Base-by-base conservation (phyloP, 148 eudicot species). In the Salicornia ramosissima region DNA sequence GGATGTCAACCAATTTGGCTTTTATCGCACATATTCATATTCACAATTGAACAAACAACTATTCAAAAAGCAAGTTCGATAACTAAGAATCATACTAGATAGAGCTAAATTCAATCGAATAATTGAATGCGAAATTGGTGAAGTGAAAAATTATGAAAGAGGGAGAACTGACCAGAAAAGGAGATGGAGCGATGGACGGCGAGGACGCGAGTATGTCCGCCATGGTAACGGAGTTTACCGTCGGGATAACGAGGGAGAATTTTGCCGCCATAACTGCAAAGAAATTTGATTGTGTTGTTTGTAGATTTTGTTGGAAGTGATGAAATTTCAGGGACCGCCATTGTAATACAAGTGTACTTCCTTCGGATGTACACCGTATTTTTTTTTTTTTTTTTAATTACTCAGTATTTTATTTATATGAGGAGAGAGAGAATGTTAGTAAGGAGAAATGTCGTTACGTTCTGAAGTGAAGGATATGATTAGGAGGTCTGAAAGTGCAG, bases 221-320 rank as follows among this genome's bases (percentile, higher is more conserved):
- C 98, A 57, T 79, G 77, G 74, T 90, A 92, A 58, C 96, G 98
- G 79, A 92, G 98, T 61, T 87, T 86, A 64, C 86, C 94, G 51
- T 92, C 94, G 18, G 94, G 75, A 47, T 70, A 64, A 70, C 96
- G 96, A 18, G 96, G 98, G 68, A 86, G 77, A 55, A 92, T 92
- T 58, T 81, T 88, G 69, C 98, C 96, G 71, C 91, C 94, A 69
- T 92, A 90, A 76, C 96, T 90, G 36, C 90, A 90, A 18, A 92
- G 79, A 66, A 92, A 86, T 73, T 92, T 92, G 71, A 89, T 71
- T 43, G 75, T 77, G 33, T 76, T 52, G 36, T 36, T 69, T 8
- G 74, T 51, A 75, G 69, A 56, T 25, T 49, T 63, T 19, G 18
- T 22, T 1, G 54, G 25, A 19, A 16, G 26, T 8, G 43, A 51